Base-by-base conservation (phyloP, 2,329 filamentous ascomycete species). In the Pyrenochaeta sp. region DNA sequence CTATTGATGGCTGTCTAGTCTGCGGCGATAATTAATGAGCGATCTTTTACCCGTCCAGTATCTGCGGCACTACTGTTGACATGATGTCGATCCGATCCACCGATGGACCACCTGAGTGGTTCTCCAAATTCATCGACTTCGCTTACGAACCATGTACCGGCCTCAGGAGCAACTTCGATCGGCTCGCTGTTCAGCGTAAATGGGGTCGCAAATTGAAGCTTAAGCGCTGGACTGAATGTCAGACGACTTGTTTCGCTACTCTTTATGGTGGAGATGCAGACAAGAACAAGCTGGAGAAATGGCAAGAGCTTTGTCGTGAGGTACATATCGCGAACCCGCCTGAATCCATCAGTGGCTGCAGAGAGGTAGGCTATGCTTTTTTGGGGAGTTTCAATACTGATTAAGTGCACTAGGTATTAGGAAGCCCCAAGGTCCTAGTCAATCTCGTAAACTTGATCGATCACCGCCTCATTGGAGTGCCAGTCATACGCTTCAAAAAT, bases 241-340 rank as follows among this genome's bases (percentile, higher is more conserved):
- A 52, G 28, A 52, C 39, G 19, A n/a, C 30, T 36, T 45, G 39
- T 27, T 52, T 52, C 28, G 40, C 27, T 37, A 28, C 40, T 24
- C 40, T 52, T 4, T 52, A 45, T 37, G 50, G 50, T 15, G 40
- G 50, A 13, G 50, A 34, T 46, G 50, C 50, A 5, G 50, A 52
- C 15, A 19, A 45, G 28, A 39, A 36, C 25, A 52, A 46, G 42
- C 40, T 52, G 40, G 40, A 45, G 39, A 45, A 46, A 34, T 52
- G 50, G 50, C 50, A 52, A 27, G 50, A 52, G 42, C 25, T 52
- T 39, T 52, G 50, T 39, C 50, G 40, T 27, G 50, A 52, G 25
- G 40, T 52, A 10, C 40, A 37, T 6, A 37, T 52, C 28, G 15
- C 39, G 27, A 32, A 52, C 10, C 27, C 32, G 25, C 50, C 50